A percentile compares a stretch with the other conserved stretches of the same genome.
phyloP scores from a whole-genome alignment of 1,284 basidiomycete genomes.

The Neonothopanus nambi region DNA sequence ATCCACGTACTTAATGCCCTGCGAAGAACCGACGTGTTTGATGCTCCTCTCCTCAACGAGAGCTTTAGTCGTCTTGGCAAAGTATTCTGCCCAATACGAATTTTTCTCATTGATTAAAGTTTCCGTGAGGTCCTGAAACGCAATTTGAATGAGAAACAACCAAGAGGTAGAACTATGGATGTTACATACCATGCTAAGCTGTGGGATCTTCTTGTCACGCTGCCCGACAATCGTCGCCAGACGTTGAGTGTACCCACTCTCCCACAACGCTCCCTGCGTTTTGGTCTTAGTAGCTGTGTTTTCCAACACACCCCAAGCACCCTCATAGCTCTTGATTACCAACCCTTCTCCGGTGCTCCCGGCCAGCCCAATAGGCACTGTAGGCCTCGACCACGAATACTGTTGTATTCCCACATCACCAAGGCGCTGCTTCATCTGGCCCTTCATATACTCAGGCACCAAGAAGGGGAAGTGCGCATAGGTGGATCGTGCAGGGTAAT shows the following conservation, averaged over 20 bases:
- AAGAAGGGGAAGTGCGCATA: constrained; percentile 71
- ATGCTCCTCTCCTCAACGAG: constrained; percentile 37
- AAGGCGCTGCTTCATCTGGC: constrained; percentile 26
- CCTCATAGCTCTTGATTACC: constrained; percentile 32
- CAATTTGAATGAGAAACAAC: too few relatives aligned
- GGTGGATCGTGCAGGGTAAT: constrained; percentile 60
- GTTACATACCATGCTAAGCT: too few relatives aligned
- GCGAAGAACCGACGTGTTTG: constrained; percentile 24
- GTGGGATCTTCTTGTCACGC: neutral
- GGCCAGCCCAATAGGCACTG: constrained; percentile 22
- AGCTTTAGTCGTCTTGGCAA: constrained; percentile 36
- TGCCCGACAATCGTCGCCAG: constrained; percentile 1
- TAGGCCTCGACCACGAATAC: constrained; percentile 52
- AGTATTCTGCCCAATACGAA: constrained; percentile 26
- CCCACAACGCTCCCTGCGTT: neutral
- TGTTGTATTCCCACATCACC: constrained; percentile 19
- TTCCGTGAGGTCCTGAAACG: too few relatives aligned
- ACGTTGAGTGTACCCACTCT: too few relatives aligned
- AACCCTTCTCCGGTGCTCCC: neutral
- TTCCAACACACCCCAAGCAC: constrained; percentile 37
- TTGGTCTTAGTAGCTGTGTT: neutral
- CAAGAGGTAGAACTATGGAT: too few relatives aligned
- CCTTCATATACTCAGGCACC: constrained; percentile 47
- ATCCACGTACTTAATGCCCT: constrained; percentile 50
- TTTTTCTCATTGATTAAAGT: too few relatives aligned